Evolutionary conservation across 75 land plant species (phyloP), one percentile per base, ranked within the genome.

Genomic region (Cunninghamia lanceolata): DNA sequence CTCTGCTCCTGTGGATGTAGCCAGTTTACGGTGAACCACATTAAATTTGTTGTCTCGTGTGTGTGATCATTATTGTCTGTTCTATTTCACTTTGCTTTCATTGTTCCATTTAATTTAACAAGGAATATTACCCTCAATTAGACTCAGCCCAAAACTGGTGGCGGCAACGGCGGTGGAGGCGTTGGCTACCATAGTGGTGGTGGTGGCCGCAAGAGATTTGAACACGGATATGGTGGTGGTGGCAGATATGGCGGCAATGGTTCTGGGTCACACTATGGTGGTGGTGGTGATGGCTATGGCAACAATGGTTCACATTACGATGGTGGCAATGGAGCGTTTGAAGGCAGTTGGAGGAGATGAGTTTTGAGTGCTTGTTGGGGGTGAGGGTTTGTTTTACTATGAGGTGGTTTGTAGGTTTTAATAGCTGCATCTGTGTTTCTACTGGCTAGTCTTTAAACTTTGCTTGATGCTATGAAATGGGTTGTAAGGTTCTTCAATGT

Each of bases 81-180:
- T n/a, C n/a, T n/a, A n/a, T n/a, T n/a, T n/a, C n/a, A n/a, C n/a
- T n/a, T n/a, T n/a, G n/a, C n/a, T n/a, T n/a, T n/a, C n/a, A n/a
- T n/a, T n/a, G n/a, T n/a, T n/a, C n/a, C n/a, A n/a, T n/a, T n/a
- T n/a, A n/a, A n/a, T n/a, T n/a, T n/a, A n/a, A n/a, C n/a, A n/a
- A n/a, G n/a, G n/a, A n/a, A n/a, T n/a, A 95, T 95, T 73, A 94
- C 96, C 11, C 95, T 95, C 21, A 92, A 92, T 84, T 91, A 92
- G 85, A 95, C 96, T n/a, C 95, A 93, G 88, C 85, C 91, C n/a
- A 80, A 91, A 7, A 82, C 88, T 14, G 86, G 89, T 38, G 89
- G 96, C 40, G 93, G 93, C 0, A 90, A 90, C n/a, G 93, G 90
- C 38, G 87, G 88, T 59, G n/a, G 50, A 7, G n/a, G n/a, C n/a